A percentile compares a stretch with the other conserved stretches of the same genome.
phyloP scores from a whole-genome alignment of 371 early-diverging fungal genomes.

The Syncephalastrum sp. region DNA sequence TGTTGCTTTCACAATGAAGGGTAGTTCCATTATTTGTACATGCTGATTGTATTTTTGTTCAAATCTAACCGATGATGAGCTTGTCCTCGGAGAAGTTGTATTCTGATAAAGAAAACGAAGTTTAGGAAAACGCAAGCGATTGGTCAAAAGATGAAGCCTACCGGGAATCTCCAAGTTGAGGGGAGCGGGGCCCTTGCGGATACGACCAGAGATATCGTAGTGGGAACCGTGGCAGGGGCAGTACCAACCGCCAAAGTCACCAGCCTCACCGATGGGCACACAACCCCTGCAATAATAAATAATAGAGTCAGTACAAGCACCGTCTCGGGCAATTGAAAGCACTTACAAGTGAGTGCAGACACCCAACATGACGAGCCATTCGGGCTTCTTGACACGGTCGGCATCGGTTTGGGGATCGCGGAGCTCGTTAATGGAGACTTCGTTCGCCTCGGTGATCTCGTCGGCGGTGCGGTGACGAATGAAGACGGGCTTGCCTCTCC shows the following conservation, averaged over 20 bases:
- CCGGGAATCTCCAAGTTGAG: slow-evolving; percentile 96
- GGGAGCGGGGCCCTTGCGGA: slow-evolving; percentile 98
- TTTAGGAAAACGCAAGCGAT: not conserved
- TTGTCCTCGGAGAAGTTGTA: slow-evolving; percentile 46
- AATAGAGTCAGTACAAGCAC: slow-evolving; percentile 5
- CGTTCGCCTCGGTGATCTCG: slow-evolving; percentile 94
- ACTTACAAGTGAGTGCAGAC: slow-evolving; percentile 95
- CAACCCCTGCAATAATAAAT: slow-evolving; percentile 68
- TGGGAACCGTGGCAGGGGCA: slow-evolving; percentile 99
- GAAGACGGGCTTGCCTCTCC: slow-evolving; percentile 98
- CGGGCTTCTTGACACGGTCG: slow-evolving; percentile 88
- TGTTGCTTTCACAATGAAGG: too few species aligned
- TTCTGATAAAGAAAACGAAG: slow-evolving; percentile 23
- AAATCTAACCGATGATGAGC: slow-evolving; percentile 52
- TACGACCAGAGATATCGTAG: slow-evolving; percentile 94
- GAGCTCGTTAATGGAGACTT: slow-evolving; percentile 73
- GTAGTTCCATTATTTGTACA: too few species aligned
- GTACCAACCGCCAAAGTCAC: slow-evolving; percentile 98
- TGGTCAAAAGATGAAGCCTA: slow-evolving; percentile 15
- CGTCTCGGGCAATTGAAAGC: not conserved
- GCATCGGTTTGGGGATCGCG: slow-evolving; percentile 93
- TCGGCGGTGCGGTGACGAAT: slow-evolving; percentile 94
- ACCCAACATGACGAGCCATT: slow-evolving; percentile 97
- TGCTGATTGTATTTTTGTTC: slow-evolving; percentile 11
- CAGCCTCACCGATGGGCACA: slow-evolving; percentile 97